Base-by-base conservation (phyloP, 164 flowering plant genomes). In the Sextonia rubra region DNA sequence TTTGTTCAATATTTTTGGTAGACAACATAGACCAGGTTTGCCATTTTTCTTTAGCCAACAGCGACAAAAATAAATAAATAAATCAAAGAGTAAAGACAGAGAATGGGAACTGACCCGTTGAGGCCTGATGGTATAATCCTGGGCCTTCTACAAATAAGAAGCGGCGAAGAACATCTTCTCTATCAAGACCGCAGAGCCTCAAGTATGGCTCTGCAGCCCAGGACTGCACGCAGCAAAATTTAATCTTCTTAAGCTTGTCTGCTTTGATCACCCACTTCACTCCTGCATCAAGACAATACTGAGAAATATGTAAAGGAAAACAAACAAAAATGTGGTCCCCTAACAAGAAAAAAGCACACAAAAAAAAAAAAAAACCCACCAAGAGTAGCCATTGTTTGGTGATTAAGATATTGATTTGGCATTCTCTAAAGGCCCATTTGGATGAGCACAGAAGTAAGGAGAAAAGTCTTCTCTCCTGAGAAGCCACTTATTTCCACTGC, bases 161-260 rank as follows among this genome's bases (percentile, higher is more conserved):
- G 58, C 97, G 88, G 2, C 86, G 88, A 48, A 84, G 85, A 73
- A 94, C 97, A 81, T 91, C 94, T 76, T 89, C 88, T 69, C 89
- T 80, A 7, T 81, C 85, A 49, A 94, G 79, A 37, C 93, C 93
- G 76, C 91, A 83, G 1, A 81, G 24, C 2, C 65, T 78, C 85
- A 94, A 61, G 79, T 94, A 94, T 3, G 95, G 98, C 68, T 92
- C 95, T 49, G 97, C 97, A 79, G 90, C 85, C 69, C 84, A 74
- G 25, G 97, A 94, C 80, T 94, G 98, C 60, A 94, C 81, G 78
- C 97, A 91, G 75, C 98, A 94, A 80, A 91, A 94, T 78, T 90
- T 94, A 74, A 94, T 89, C 84, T 89, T 88, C 82, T 75, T 85
- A 70, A 88, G 55, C 78, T 87, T 85, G 81, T 94, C 98, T 15